phyloP scores from a whole-genome alignment of 148 eudicot species.

The Cornus suecica region DNA sequence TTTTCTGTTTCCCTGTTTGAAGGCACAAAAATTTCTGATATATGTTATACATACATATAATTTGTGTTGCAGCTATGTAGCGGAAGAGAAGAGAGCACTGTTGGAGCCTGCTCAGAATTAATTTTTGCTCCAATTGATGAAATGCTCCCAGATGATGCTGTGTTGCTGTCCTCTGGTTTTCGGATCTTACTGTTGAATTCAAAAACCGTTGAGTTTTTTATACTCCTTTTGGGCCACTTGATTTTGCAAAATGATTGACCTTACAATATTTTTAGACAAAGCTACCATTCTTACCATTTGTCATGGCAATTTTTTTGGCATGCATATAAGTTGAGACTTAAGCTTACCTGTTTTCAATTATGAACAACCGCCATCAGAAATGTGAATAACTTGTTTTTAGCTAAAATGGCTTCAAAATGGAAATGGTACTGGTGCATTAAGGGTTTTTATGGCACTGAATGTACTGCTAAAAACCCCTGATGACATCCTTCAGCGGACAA shows the following conservation, averaged over 20 bases:
- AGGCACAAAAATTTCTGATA: neutral
- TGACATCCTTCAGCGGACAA: neutral
- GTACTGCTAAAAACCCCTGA: neutral
- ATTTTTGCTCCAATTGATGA: slow-evolving; percentile 5
- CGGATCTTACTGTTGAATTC: slow-evolving; percentile 2
- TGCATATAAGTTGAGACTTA: neutral
- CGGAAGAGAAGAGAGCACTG: neutral
- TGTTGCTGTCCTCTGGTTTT: slow-evolving; percentile 4
- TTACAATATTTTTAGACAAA: neutral
- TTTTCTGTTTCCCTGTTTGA: neutral
- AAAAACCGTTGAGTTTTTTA: slow-evolving; percentile 7
- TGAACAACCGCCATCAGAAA: neutral
- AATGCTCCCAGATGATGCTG: slow-evolving; percentile 5
- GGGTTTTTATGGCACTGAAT: neutral
- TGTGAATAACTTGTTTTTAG: neutral
- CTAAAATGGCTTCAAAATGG: neutral
- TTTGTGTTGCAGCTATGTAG: neutral
- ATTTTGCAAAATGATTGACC: neutral
- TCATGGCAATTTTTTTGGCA: neutral
- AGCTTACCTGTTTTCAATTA: neutral
- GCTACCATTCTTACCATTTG: neutral
- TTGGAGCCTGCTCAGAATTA: slow-evolving; percentile 8
- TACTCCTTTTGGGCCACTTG: neutral
- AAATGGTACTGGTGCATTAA: neutral
- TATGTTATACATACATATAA: neutral